These are phyloP conservation scores for Leptomonas pyrrhocoris DNA, from an alignment of 208 protist species.

Conservation along the genomic window DNA sequence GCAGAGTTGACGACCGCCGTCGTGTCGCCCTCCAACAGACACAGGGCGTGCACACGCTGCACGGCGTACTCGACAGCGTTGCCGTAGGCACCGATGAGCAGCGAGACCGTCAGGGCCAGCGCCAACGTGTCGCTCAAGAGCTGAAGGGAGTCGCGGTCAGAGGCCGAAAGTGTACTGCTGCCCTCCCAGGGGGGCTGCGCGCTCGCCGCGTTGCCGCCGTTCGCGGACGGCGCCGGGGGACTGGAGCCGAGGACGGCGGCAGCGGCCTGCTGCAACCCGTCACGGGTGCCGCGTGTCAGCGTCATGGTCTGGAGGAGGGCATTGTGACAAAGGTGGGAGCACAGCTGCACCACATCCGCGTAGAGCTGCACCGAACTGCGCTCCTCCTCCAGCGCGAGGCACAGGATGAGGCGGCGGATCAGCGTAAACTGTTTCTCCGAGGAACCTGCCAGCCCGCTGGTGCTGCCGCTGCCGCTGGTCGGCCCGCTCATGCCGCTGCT, in stretches of 20 bases:
- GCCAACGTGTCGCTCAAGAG: conserved; percentile 42
- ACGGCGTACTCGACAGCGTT: conserved; percentile 51
- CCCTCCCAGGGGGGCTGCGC: background rate
- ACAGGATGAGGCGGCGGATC: conserved; percentile 53
- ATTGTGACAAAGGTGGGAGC: conserved; percentile 33
- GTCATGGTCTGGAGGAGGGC: conserved; percentile 42
- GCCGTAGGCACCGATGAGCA: conserved; percentile 43
- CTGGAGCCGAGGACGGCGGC: conserved; percentile 29
- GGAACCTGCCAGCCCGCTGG: background rate
- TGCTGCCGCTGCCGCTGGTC: background rate
- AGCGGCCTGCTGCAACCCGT: conserved; percentile 47
- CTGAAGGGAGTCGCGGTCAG: conserved; percentile 33
- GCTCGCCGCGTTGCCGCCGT: background rate
- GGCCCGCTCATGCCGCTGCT: background rate
- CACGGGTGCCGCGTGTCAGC: conserved; percentile 48
- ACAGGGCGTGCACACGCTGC: conserved; percentile 63
- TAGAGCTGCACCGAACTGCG: conserved; percentile 50
- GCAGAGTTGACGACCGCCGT: conserved; percentile 46
- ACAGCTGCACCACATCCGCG: conserved; percentile 48
- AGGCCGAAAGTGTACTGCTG: conserved; percentile 6
- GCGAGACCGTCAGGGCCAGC: conserved; percentile 41
- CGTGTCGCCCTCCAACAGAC: conserved; percentile 48
- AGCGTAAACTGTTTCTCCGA: conserved; percentile 32
- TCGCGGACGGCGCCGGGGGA: conserved; percentile 2
- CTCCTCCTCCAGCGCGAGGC: conserved; percentile 54